These are phyloP conservation scores for Xenosphaeropsis pyriputrescens DNA, from an alignment of 2,329 filamentous ascomycete species.

Conservation along the genomic window DNA sequence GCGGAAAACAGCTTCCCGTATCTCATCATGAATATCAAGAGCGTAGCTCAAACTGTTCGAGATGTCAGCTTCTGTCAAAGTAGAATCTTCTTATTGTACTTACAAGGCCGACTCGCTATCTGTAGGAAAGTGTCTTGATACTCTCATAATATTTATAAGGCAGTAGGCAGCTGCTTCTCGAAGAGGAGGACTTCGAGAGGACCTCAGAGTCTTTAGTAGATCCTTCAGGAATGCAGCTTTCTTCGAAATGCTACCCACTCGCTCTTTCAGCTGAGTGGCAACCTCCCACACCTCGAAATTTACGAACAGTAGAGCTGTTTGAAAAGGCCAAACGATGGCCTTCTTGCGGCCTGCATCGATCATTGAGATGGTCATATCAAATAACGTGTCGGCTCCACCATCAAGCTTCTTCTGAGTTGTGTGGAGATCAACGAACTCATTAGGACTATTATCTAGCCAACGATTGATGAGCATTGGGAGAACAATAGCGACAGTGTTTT, in stretches of 20 bases:
- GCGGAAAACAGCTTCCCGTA: slow-evolving; percentile 50
- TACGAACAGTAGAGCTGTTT: slow-evolving; percentile 46
- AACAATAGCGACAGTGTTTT: slow-evolving; percentile 47
- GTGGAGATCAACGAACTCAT: slow-evolving; percentile 51
- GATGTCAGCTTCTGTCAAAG: slow-evolving; percentile 23
- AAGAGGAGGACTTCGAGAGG: slow-evolving; percentile 2
- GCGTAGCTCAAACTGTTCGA: slow-evolving; percentile 39
- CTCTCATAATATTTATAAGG: slow-evolving; percentile 45
- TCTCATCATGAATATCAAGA: slow-evolving; percentile 55
- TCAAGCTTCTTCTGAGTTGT: slow-evolving; percentile 45
- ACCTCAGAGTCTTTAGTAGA: slow-evolving; percentile 42
- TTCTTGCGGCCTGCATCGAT: slow-evolving; percentile 41
- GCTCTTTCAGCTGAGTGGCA: slow-evolving; percentile 49
- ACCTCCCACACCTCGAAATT: slow-evolving; percentile 57
- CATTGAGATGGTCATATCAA: slow-evolving; percentile 52
- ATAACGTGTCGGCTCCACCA: slow-evolving; percentile 49
- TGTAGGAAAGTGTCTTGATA: slow-evolving; percentile 45
- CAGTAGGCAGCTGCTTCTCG: slow-evolving; percentile 50
- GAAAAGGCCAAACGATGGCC: slow-evolving; percentile 43
- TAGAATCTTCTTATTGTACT: neutral
- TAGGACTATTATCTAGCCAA: slow-evolving; percentile 51
- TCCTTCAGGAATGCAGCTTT: slow-evolving; percentile 51
- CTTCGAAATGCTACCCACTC: slow-evolving; percentile 46
- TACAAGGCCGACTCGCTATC: slow-evolving; percentile 38
- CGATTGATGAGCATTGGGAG: slow-evolving; percentile 47